Evolutionary conservation across 2,329 filamentous ascomycete species (phyloP), one percentile per base, ranked within the genome.

Genomic region (Beauveria pseudobassiana): DNA sequence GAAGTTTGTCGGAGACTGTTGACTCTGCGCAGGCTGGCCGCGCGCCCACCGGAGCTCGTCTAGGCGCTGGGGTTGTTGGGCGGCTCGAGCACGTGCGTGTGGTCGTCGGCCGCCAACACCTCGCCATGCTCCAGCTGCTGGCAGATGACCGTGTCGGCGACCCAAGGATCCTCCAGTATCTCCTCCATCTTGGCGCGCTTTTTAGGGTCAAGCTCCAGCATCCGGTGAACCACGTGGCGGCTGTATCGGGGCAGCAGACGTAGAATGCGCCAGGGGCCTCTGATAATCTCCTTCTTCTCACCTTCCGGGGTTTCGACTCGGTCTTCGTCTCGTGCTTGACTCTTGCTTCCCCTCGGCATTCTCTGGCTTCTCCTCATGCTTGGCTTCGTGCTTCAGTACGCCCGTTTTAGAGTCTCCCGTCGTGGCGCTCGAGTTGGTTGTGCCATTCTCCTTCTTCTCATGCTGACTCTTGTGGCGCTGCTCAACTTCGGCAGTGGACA

Each of bases 251-350:
- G 95, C 10, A 99, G 80, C 42, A 98, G 79, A 48, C 95, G 86
- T 34, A 99, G 78, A 49, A 99, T 83, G 52, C 95, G 85, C 89
- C 93, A 96, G 2, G 95, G 95, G 0, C 95, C 95, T 69, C 92
- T 91, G 67, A 99, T 96, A 0, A 91, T 85, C 71, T 93, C 89
- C 69, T 86, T 88, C 70, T 84, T 86, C 40, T 85, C 83, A 48
- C 60, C 8, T 26, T 66, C 51, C 3, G 30, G n/a, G 61, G 57
- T 63, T 63, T 57, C 12, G 34, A 14, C 18, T 57, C 49, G 40
- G 20, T 54, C 49, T 28, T 55, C 45, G 63, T 59, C 42, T 69
- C 64, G 20, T 65, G 65, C n/a, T 67, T 67, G 54, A 61, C 20
- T 61, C 59, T 5, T 55, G 40, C 66, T 76, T 70, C 64, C 69